Evolutionary conservation across 306 rosid species (phyloP).

Genomic region (Phaseolus lunatus): DNA sequence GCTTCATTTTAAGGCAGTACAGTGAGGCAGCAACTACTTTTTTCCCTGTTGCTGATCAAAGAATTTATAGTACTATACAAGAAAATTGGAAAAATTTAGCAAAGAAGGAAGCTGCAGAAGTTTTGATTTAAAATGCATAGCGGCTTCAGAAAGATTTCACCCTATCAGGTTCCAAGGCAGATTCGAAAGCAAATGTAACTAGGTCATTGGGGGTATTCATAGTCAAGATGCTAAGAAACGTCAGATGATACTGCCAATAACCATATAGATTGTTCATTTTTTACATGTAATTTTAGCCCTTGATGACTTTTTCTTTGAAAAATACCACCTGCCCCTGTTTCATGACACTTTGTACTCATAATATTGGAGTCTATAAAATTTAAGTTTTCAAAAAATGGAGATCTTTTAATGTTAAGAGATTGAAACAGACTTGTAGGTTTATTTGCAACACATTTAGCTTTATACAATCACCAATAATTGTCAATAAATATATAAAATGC

Average conservation of each 20-base stretch:
- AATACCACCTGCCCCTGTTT: constrained; percentile 35
- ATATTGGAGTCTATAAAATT: constrained; percentile 2
- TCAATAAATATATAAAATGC: not conserved
- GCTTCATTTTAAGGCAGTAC: constrained; percentile 44
- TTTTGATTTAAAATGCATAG: constrained; percentile 35
- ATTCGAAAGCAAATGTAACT: constrained; percentile 19
- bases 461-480: not conserved
- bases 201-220: constrained; percentile 25
- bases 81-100: constrained; percentile 14
- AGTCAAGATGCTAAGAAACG: constrained; percentile 12
- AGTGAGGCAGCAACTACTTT: constrained; percentile 47
- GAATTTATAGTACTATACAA: constrained; percentile 35
- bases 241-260: constrained; percentile 16
- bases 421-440: not conserved
- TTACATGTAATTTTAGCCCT: constrained; percentile 37
- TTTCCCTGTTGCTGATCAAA: constrained; percentile 51
- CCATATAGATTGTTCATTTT: constrained; percentile 25
- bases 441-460: not conserved
- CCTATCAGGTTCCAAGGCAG: constrained; percentile 18
- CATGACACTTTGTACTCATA: constrained; percentile 33
- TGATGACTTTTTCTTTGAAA: constrained; percentile 18
- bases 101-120: constrained; percentile 44
- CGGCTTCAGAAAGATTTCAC: constrained; percentile 40
- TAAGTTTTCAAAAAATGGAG: constrained; percentile 6
- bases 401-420: constrained; percentile 32